Percentiles rank a stretch among this genome's conserved stretches.
Evolutionary conservation across 1,284 basidiomycete species (phyloP).

Genomic region (Microstroma glucosiphilum): DNA sequence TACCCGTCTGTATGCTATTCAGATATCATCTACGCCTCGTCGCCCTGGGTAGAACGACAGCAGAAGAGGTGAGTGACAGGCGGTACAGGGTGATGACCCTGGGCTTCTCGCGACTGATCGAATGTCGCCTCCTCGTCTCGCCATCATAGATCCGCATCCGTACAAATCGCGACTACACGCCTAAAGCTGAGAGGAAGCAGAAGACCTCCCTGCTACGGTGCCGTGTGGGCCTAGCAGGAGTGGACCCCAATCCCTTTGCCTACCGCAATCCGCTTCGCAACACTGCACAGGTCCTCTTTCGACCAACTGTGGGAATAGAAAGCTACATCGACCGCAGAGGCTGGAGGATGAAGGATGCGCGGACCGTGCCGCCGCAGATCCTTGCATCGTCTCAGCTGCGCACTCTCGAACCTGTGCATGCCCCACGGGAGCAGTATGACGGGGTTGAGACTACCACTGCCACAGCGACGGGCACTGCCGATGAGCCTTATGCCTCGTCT

Average conservation of each 20-base stretch:
- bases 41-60: slow-evolving; percentile 41
- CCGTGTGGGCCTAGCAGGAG: slow-evolving; percentile 14
- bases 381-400: no score
- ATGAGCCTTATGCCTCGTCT: no score
- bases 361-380: neutral
- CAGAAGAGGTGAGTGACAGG: slow-evolving; percentile 28
- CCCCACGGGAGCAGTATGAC: no score
- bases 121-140: neutral
- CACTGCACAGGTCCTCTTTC: slow-evolving; percentile 21
- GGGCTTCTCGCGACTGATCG: no score
- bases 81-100: neutral
- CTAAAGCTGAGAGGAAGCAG: neutral
- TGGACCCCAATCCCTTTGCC: slow-evolving; percentile 38
- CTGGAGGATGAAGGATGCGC: neutral
- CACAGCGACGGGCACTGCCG: no score
- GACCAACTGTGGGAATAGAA: slow-evolving; percentile 11
- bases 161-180: slow-evolving; percentile 18
- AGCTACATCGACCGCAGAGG: neutral
- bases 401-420: no score
- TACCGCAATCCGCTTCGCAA: slow-evolving; percentile 16
- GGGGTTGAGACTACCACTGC: no score
- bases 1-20: slow-evolving; percentile 32
- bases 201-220: slow-evolving; percentile 9
- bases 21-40: slow-evolving; percentile 43
- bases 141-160: slow-evolving; percentile 40